Evolutionary conservation across 2,329 filamentous ascomycete species (phyloP), one percentile per base, ranked within the genome.

Genomic region (Nemania sp.): DNA sequence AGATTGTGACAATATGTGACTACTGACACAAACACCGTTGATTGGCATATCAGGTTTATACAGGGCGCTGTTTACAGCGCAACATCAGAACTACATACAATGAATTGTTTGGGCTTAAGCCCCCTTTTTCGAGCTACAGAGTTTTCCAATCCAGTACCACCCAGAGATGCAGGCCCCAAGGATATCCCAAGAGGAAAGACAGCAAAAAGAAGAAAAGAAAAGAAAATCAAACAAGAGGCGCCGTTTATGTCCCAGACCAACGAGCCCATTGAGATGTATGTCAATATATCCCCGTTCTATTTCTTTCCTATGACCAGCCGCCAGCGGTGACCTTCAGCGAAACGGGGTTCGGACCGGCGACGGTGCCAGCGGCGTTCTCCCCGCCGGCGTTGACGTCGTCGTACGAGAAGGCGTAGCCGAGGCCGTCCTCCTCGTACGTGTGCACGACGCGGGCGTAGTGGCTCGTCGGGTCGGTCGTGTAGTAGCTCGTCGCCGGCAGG

Each of bases 331-430:
- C 72, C 5, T 76, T 78, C 57, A 83, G 80, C 12, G 81, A 45
- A 15, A 69, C 65, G 0, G 83, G 81, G 63, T 77, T 76, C 1
- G 75, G 71, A 25, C 78, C 80, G 54, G 81, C 76, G 39, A 85
- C 76, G 32, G 80, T 80, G 2, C 83, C 83, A 3, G 79, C 79
- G 54, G 83, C 81, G 69, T 88, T 84, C 64, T 79, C 75, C 29
- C 80, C 83, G 60, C 79, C 77, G 0, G 85, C 81, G 56, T 84
- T 83, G 17, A 90, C 87, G 69, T 90, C 87, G 68, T 90, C 87
- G 66, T 89, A 90, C 0, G 87, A 80, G 69, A 89, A 90, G 0
- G 85, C 83, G 69, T 90, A 90, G 0, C 87, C 87, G 46, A 78
- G 76, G 1, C 81, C 81, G 70, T 89, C 85, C 4, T 80, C 69